Conservation (phyloP, 345 rosid genomes). For the Theobroma cacao region DNA sequence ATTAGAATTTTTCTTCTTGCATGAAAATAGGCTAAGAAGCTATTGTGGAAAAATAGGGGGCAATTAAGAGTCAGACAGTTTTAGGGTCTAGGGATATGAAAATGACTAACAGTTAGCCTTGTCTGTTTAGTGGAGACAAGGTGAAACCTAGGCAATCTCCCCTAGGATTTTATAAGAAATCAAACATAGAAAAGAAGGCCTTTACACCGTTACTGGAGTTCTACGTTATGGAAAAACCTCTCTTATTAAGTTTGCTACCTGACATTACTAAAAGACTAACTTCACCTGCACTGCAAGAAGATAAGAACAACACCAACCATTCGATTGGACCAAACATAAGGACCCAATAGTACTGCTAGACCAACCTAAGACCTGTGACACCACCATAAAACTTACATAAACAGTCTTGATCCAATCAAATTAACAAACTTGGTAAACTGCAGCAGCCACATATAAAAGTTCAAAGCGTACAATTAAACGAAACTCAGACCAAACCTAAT, state of each 20-base stretch:
- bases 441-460: no score
- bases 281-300: not conserved
- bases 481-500: not conserved
- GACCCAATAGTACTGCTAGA: not conserved
- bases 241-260: not conserved
- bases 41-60: not conserved
- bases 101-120: not conserved
- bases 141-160: not conserved
- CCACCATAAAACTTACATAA: not conserved
- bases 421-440: not conserved
- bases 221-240: not conserved
- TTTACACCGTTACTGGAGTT: not conserved
- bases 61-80: not conserved
- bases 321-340: not conserved
- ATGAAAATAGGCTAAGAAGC: not conserved
- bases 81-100: not conserved
- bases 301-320: not conserved
- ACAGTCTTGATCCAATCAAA: not conserved
- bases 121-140: not conserved
- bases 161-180: not conserved
- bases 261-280: not conserved
- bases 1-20: not conserved
- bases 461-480: not conserved
- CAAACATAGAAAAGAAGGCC: not conserved
- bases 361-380: not conserved